Evolutionary conservation across 2,329 filamentous ascomycete species (phyloP).

Genomic region (Penicillium sumatraense): DNA sequence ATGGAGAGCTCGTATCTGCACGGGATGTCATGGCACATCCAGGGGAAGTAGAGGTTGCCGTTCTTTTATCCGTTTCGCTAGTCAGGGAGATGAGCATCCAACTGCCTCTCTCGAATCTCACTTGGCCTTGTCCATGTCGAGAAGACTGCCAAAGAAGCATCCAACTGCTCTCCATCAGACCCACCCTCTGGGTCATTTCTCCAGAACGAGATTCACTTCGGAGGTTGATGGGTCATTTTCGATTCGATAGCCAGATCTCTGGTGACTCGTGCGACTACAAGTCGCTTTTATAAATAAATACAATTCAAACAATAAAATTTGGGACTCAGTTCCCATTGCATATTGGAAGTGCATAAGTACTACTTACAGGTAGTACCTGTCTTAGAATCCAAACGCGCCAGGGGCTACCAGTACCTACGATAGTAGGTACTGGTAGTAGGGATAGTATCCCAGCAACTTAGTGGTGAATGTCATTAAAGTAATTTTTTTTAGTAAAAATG

Average conservation of each 20-base stretch:
- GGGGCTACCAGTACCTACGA: too few species aligned
- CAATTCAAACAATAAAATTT: background rate
- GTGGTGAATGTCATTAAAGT: too few species aligned
- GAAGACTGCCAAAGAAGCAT: slow-evolving; percentile 48
- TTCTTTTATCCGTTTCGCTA: slow-evolving; percentile 42
- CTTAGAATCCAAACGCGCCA: too few species aligned
- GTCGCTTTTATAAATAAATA: slow-evolving; percentile 11
- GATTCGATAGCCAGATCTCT: slow-evolving; percentile 8
- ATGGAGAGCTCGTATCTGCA: slow-evolving; percentile 3
- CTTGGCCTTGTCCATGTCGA: slow-evolving; percentile 28
- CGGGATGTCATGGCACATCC: slow-evolving; percentile 21
- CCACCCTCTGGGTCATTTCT: slow-evolving; percentile 32
- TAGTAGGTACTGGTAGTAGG: too few species aligned
- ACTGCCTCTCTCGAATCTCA: slow-evolving; percentile 44
- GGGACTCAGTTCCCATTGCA: background rate
- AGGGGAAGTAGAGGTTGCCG: slow-evolving; percentile 40
- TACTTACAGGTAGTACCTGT: too few species aligned
- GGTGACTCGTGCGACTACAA: slow-evolving; percentile 12
- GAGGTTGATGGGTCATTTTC: slow-evolving; percentile 29
- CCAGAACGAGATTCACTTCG: slow-evolving; percentile 12
- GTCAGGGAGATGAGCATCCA: slow-evolving; percentile 47
- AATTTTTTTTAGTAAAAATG: too few species aligned
- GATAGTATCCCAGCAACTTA: too few species aligned
- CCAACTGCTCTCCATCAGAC: slow-evolving; percentile 48
- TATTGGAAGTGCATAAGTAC: background rate